phyloP scores from a whole-genome alignment of 768 basidiomycete genomes.

The Kwoniella botswanensis region DNA sequence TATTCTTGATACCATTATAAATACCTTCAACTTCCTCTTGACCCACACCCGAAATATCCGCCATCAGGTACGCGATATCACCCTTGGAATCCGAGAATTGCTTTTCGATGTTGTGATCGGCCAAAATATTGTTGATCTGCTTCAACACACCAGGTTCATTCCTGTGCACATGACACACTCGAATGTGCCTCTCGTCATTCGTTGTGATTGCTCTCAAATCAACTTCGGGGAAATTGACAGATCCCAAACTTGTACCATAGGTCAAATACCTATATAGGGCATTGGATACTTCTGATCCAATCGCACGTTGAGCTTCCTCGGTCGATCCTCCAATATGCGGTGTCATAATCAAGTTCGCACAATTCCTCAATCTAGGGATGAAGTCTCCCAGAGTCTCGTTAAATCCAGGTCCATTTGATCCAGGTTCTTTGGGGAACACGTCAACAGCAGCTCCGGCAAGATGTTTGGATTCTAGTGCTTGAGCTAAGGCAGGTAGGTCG shows the following conservation, averaged over 20 bases:
- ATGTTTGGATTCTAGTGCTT: constrained; percentile 79
- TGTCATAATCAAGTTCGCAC: constrained; percentile 93
- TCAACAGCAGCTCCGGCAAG: constrained; percentile 91
- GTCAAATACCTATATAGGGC: constrained; percentile 87
- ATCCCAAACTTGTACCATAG: constrained; percentile 85
- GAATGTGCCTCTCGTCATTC: constrained; percentile 78
- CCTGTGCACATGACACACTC: constrained; percentile 92
- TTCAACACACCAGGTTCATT: constrained; percentile 79
- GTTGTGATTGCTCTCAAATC: constrained; percentile 88
- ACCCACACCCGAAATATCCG: constrained; percentile 92
- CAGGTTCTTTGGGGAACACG: constrained; percentile 93
- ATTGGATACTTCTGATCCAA: constrained; percentile 89
- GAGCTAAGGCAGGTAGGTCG: constrained; percentile 87
- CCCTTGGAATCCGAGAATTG: constrained; percentile 83
- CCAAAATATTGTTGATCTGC: constrained; percentile 90
- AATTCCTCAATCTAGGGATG: constrained; percentile 72
- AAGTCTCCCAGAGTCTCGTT: constrained; percentile 86
- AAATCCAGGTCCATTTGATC: constrained; percentile 83
- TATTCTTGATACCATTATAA: constrained; percentile 75
- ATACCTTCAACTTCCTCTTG: constrained; percentile 76
- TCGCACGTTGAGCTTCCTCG: constrained; percentile 96
- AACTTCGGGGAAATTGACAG: constrained; percentile 99
- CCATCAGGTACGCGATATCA: constrained; percentile 80
- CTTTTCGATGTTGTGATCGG: constrained; percentile 97
- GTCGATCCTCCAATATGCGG: constrained; percentile 99